Evolutionary conservation across 495 filamentous ascomycete genomes (phyloP).

Genomic region (Melanomma pulvis-pyrius): DNA sequence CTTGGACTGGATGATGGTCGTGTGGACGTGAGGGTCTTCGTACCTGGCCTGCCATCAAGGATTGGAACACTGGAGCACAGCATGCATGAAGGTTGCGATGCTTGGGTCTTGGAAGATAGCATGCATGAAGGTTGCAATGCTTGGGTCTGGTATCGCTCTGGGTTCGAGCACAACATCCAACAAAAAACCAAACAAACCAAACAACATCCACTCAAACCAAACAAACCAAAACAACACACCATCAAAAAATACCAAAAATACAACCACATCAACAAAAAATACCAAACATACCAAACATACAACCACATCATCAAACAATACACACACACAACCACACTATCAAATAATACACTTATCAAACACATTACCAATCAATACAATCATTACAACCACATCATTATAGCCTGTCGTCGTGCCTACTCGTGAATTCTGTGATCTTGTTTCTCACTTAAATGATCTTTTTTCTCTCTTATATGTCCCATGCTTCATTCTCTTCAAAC

Average conservation of each 20-base stretch:
- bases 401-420: not conserved
- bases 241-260: too few species aligned
- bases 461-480: not conserved
- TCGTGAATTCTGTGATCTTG: not conserved
- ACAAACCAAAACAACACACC: too few species aligned
- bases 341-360: not conserved
- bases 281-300: too few species aligned
- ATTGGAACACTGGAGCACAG: too few species aligned
- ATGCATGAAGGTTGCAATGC: not conserved
- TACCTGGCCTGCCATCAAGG: not conserved
- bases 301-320: not conserved
- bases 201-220: too few species aligned
- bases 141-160: not conserved
- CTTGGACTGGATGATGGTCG: not conserved
- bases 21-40: not conserved
- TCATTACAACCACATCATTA: not conserved
- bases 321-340: not conserved
- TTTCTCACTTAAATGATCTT: not conserved
- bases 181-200: not conserved
- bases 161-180: not conserved
- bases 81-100: not conserved
- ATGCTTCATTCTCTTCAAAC: slow-evolving; percentile 9
- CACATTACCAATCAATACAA: not conserved
- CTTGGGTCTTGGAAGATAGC: too few species aligned
- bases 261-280: too few species aligned